phyloP scores from a whole-genome alignment of 768 basidiomycete genomes.

The Leucosporidium yakuticum region DNA sequence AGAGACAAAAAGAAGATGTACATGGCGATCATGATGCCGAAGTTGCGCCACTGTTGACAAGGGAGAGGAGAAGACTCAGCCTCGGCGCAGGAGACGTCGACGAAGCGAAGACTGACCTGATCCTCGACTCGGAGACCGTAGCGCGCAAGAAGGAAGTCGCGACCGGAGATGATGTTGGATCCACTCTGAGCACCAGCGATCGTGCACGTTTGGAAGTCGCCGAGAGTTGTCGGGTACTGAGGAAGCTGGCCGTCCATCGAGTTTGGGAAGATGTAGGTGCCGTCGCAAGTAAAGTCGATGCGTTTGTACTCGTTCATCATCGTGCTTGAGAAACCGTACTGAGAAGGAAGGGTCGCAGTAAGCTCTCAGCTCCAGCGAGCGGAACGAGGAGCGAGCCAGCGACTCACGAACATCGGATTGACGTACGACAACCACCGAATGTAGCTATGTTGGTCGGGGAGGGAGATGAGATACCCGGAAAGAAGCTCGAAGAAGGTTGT shows the following conservation, averaged over 20 bases:
- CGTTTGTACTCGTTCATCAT: conserved; percentile 45
- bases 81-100: neutral
- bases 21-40: conserved; percentile 62
- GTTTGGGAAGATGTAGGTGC: conserved; percentile 54
- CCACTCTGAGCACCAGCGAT: conserved; percentile 30
- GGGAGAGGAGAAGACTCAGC: too few relatives aligned
- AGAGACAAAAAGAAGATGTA: conserved; percentile 60
- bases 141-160: conserved; percentile 28
- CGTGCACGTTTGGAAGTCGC: conserved; percentile 40
- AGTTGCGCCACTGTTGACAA: conserved; percentile 56
- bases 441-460: neutral
- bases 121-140: conserved; percentile 38
- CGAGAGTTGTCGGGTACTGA: conserved; percentile 57
- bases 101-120: neutral
- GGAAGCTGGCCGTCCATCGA: conserved; percentile 53
- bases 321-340: neutral
- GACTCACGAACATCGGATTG: conserved; percentile 12
- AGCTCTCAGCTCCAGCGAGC: too few relatives aligned
- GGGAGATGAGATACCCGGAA: conserved; percentile 34
- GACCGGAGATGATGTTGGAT: conserved; percentile 16
- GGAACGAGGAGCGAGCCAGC: too few relatives aligned
- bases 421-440: conserved; percentile 37
- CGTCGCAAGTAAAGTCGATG: conserved; percentile 44
- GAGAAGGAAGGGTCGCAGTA: too few relatives aligned
- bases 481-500: conserved; percentile 44